Base-by-base conservation (phyloP, 805 yeast genomes). In the Kregervanrija pseudodelftensis region DNA sequence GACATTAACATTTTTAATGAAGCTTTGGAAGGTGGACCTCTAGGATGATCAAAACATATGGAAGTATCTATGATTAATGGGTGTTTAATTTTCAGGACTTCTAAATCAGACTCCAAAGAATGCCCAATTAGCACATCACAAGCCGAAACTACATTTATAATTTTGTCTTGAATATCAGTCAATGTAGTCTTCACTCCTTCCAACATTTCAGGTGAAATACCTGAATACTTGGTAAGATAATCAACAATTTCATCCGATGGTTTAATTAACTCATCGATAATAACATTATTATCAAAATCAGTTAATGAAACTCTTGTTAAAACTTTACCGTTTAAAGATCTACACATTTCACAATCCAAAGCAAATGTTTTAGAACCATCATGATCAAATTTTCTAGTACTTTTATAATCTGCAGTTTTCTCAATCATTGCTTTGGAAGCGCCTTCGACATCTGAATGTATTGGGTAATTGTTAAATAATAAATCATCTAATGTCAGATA, bases 341-440 rank as follows among this genome's bases (percentile, higher is more conserved):
- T 65, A 59, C 96, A 88, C 88, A 91, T 93, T 64, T 91, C 99
- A 69, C 99, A 93, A 64, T 91, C 99, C 14, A 93, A 52, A 0
- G 95, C 93, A 65, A 77, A 87, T 0, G 84, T 77, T 45, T 72
- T 79, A 0, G 84, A 73, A 0, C 80, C 82, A 9, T 70, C 79
- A 49, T 77, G 81, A 1, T 73, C 76, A 48, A 78, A 75, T 1
- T 57, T 44, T 11, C 35, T 51, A 0, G 95, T 83, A 37, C 76
- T 76, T 1, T 67, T 72, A 81, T 84, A 84, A 28, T 52, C 48
- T 1, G 54, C 56, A 1, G 54, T 48, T n/a, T 53, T 43, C 4
- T 44, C 41, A 9, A 53, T 40, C 37, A 53, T 37, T 33, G 46
- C 56, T 3, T 41, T 37, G 1, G 57, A 51, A 3, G 56, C 58